Base-by-base conservation (phyloP, 1,284 basidiomycete genomes). In the Apiotrichum gamsii region DNA sequence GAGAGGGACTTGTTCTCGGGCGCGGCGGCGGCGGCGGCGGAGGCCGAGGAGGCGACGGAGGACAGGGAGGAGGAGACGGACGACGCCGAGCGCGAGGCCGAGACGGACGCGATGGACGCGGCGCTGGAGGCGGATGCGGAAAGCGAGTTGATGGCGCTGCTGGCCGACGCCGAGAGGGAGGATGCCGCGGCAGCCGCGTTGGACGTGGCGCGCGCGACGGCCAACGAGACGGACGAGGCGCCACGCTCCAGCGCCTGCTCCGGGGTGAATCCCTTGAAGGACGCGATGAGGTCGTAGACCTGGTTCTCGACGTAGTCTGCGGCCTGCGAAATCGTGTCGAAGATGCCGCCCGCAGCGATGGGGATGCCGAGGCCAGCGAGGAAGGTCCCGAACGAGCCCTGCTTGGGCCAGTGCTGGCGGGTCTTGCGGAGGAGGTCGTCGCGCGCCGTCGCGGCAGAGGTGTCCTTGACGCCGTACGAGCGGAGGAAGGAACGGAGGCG, bases 401-500 rank as follows among this genome's bases (percentile, higher is more conserved):
- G 43, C 82, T 56, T 37, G 6, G 5, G 23, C 13, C 1, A 2
- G 3, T 16, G 54, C 59, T 52, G 6, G 25, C 25, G 25, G 8
- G 81, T 79, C 70, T 89, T 86, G 61, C 74, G 74, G 39, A 91
- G 75, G 18, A 91, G 77, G 16, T 81, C 82, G 34, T 37, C 28
- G 25, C 25, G 25, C 11, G 6, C 11, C 25, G 25, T 28, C n/a
- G n/a, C n/a, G n/a, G n/a, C n/a, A 6, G 25, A 28, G 8, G 83
- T 80, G 60, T 90, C 87, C 54, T 78, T 75, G 31, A 90, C 60
- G 41, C 84, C 84, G 51, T 80, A 78, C 62, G 84, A 80, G 49
- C 87, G 79, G 24, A 91, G 78, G 67, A 83, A 89, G 1, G 85
- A 87, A 45, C 89, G 84, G 25, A 93, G 79, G 37, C 88, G 80